Percentiles rank a stretch among this genome's conserved stretches.
These are phyloP conservation scores for Penicillium angulare DNA, from an alignment of 495 filamentous ascomycete species.

Conservation along the genomic window DNA sequence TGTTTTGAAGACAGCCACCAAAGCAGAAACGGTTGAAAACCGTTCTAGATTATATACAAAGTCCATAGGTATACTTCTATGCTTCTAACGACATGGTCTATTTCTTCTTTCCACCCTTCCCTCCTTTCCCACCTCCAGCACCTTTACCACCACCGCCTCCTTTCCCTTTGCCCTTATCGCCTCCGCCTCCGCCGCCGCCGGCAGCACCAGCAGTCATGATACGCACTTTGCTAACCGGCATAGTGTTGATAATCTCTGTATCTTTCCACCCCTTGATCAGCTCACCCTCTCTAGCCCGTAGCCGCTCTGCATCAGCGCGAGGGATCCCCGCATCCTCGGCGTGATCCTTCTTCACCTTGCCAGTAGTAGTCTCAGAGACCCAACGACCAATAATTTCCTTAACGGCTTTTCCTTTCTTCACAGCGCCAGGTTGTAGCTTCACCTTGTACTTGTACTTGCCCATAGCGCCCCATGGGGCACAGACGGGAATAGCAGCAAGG, in stretches of 20 bases:
- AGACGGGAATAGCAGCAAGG: slow-evolving; percentile 84
- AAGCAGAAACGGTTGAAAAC: too few species aligned
- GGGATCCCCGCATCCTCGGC: slow-evolving; percentile 51
- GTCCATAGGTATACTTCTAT: not conserved
- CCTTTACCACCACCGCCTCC: slow-evolving; percentile 39
- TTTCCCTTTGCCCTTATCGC: slow-evolving; percentile 43
- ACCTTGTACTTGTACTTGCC: slow-evolving; percentile 79
- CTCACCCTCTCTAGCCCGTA: slow-evolving; percentile 81
- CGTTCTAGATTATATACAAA: not conserved
- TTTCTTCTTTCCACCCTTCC: slow-evolving; percentile 12
- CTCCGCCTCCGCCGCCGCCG: slow-evolving; percentile 39
- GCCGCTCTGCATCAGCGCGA: slow-evolving; percentile 66
- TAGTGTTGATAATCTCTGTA: slow-evolving; percentile 73
- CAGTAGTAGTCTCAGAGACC: slow-evolving; percentile 52
- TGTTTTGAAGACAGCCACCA: too few species aligned
- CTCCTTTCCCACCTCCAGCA: slow-evolving; percentile 32
- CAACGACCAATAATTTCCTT: slow-evolving; percentile 81
- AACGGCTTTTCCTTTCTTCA: slow-evolving; percentile 94
- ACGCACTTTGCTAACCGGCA: slow-evolving; percentile 84
- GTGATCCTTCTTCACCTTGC: slow-evolving; percentile 49
- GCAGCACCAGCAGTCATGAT: slow-evolving; percentile 63
- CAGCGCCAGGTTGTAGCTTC: slow-evolving; percentile 84
- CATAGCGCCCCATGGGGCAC: slow-evolving; percentile 85
- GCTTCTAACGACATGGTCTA: not conserved
- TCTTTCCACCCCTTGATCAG: slow-evolving; percentile 77